These are phyloP conservation scores for Phytophthora europaea DNA, from an alignment of 352 stramenopile species.

Conservation along the genomic window DNA sequence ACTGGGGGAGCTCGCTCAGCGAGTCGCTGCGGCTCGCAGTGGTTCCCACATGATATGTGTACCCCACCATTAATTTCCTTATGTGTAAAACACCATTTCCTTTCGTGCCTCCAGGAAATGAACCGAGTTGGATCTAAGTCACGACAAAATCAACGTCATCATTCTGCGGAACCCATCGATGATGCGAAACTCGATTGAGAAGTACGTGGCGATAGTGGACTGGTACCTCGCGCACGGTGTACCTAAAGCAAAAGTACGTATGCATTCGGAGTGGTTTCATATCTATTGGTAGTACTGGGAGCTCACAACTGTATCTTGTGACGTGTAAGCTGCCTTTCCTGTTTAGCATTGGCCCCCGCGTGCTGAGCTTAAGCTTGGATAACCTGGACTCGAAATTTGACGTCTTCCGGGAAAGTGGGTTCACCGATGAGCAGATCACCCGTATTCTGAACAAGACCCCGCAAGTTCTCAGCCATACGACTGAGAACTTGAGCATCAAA, in stretches of 20 bases:
- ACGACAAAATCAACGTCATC: slow-evolving; percentile 13
- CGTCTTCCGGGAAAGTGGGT: not conserved
- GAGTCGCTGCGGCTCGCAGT: no score
- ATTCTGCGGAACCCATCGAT: slow-evolving; percentile 9
- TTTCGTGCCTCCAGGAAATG: no score
- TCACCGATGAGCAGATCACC: not conserved
- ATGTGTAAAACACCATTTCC: no score
- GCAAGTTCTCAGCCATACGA: not conserved
- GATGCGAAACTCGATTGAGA: slow-evolving; percentile 3
- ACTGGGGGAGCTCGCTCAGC: no score
- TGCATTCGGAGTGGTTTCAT: not conserved
- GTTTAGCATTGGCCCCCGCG: not conserved
- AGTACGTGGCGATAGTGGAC: slow-evolving; percentile 8
- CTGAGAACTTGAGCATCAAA: not conserved
- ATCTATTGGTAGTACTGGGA: not conserved
- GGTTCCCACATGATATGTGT: no score
- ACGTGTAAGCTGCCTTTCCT: not conserved
- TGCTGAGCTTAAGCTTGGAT: not conserved
- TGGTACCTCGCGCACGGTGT: slow-evolving; percentile 17
- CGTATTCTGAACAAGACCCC: not conserved
- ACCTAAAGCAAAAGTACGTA: not conserved
- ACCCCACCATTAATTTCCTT: no score
- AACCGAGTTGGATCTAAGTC: slow-evolving; percentile 8
- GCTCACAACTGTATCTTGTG: not conserved
- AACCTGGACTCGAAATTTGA: not conserved